Conservation (phyloP, 495 filamentous ascomycete species). For the Penicillium robsamsonii region DNA sequence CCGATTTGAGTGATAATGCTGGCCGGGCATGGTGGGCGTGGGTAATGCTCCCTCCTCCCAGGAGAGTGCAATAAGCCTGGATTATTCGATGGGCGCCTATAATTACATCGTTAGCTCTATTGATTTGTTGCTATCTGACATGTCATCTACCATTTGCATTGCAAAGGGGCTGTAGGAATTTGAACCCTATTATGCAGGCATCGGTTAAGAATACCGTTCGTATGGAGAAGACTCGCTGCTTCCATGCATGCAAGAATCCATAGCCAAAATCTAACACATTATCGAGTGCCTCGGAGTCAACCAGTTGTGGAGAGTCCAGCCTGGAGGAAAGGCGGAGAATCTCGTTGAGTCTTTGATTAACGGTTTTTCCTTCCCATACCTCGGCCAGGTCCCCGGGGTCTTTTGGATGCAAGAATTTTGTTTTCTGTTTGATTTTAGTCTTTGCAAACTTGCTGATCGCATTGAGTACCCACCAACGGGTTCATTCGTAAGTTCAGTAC, state of each 20-base stretch:
- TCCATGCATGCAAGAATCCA: slow-evolving; percentile 2
- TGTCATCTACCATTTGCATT: slow-evolving; percentile 6
- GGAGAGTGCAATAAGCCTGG: slow-evolving; percentile 8
- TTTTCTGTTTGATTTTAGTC: slow-evolving; percentile 1
- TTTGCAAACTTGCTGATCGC: not conserved
- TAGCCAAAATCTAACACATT: slow-evolving; percentile 8
- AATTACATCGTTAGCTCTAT: not conserved
- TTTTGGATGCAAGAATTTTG: slow-evolving; percentile 10
- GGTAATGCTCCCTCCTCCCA: slow-evolving; percentile 6
- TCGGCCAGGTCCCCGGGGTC: slow-evolving; percentile 6
- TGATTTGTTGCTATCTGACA: not conserved
- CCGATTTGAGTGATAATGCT: slow-evolving; percentile 2
- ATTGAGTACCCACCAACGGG: not conserved
- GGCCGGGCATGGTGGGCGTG: slow-evolving; percentile 8
- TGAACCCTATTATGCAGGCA: slow-evolving; percentile 10
- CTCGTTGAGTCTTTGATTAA: slow-evolving; percentile 1
- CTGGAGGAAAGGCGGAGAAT: not conserved
- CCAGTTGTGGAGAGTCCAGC: slow-evolving; percentile 1
- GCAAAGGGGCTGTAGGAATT: slow-evolving; percentile 8
- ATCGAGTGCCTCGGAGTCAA: slow-evolving; percentile 1
- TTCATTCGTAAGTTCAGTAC: slow-evolving; percentile 12
- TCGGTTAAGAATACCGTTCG: slow-evolving; percentile 11
- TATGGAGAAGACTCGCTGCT: slow-evolving; percentile 10
- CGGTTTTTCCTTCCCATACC: slow-evolving; percentile 3
- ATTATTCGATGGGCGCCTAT: slow-evolving; percentile 9